These are phyloP conservation scores for Eleusine coracana DNA, from an alignment of 176 grass and related monocot species.

Conservation along the genomic window DNA sequence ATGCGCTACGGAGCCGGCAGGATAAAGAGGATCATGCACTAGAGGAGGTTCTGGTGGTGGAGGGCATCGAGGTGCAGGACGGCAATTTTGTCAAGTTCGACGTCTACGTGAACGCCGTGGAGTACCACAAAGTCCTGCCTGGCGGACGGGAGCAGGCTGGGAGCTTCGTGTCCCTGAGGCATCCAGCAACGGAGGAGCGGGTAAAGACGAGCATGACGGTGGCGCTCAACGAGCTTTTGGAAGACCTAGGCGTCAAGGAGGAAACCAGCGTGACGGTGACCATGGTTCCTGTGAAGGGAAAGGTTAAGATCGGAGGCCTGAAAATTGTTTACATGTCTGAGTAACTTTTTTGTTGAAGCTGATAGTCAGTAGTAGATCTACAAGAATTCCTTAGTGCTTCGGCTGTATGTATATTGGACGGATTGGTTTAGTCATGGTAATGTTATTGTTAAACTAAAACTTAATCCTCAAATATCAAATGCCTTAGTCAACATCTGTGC, in stretches of 20 bases:
- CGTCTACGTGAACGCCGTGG: slow-evolving; percentile 44
- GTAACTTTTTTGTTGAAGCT: background rate
- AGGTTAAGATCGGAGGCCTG: slow-evolving; percentile 31
- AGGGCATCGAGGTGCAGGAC: slow-evolving; percentile 30
- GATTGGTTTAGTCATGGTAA: too few relatives aligned
- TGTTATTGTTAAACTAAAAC: too few relatives aligned
- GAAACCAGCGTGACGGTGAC: slow-evolving; percentile 41
- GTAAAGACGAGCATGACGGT: slow-evolving; percentile 43
- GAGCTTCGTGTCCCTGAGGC: slow-evolving; percentile 45
- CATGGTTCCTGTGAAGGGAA: slow-evolving; percentile 47
- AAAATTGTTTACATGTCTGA: slow-evolving; percentile 19
- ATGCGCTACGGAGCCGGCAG: background rate
- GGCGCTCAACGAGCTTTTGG: slow-evolving; percentile 41
- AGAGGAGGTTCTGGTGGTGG: slow-evolving; percentile 48
- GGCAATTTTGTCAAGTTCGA: slow-evolving; percentile 38
- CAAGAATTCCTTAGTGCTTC: too few relatives aligned
- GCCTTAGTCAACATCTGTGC: too few relatives aligned
- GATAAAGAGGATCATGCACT: background rate
- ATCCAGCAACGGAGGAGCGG: background rate
- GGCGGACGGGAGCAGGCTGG: slow-evolving; percentile 53
- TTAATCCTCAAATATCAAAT: too few relatives aligned
- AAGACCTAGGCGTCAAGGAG: slow-evolving; percentile 38
- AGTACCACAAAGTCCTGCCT: slow-evolving; percentile 29
- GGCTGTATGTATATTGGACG: too few relatives aligned
- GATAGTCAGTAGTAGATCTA: too few relatives aligned